Conservation (phyloP, 176 grass and related monocot genomes). For the bread wheat (Triticum aestivum) region IWGSC_CS_RefSeq_v2.1 NC_057803.1:718550186-718550685, state of each 20-base stretch:
- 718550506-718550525: not conserved
- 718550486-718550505: slow-evolving; percentile 1
- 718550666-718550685: not conserved
- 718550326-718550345: slow-evolving; percentile 74
- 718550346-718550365: slow-evolving; percentile 63
- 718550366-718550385: slow-evolving; percentile 57
- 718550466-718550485: slow-evolving; percentile 8
- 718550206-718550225: not conserved
- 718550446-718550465: slow-evolving; percentile 76
- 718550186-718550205: slow-evolving; percentile 36
- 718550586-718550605: not conserved
- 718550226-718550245: slow-evolving; percentile 13
- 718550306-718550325: slow-evolving; percentile 80
- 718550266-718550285: not conserved
- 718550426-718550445: slow-evolving; percentile 82
- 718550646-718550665: slow-evolving; percentile 11
- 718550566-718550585: slow-evolving; percentile 12
- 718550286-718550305: slow-evolving; percentile 44
- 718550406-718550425: slow-evolving; percentile 71
- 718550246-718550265: not conserved
- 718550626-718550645: slow-evolving; percentile 14
- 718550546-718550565: not conserved
- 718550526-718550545: not conserved
- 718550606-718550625: not conserved
- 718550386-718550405: slow-evolving; percentile 60